phyloP scores from a whole-genome alignment of 179 eudicot genomes.

The Silene vulgaris region DNA sequence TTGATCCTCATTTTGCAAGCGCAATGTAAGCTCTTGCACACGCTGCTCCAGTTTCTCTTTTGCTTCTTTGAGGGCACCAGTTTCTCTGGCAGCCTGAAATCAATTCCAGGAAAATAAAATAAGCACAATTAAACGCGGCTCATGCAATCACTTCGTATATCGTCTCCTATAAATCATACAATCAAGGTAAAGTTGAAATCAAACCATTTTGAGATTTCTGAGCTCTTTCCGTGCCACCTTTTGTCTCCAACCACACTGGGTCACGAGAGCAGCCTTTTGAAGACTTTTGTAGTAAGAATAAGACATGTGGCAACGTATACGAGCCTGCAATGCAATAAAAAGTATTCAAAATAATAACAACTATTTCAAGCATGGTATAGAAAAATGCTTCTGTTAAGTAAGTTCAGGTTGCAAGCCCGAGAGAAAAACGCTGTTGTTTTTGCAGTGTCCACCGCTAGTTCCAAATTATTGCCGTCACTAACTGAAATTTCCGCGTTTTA shows the following conservation, averaged over 20 bases:
- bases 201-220: constrained; percentile 87
- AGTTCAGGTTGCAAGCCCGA: background rate
- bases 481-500: background rate
- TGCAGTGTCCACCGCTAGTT: background rate
- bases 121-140: constrained; percentile 13
- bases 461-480: background rate
- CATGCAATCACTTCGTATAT: background rate
- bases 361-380: constrained; percentile 1
- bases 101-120: background rate
- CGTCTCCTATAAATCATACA: background rate
- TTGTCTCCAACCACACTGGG: constrained; percentile 95
- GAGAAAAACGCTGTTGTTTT: constrained; percentile 5
- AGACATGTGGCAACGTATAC: constrained; percentile 57
- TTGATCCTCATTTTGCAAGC: constrained; percentile 90
- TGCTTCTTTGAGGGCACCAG: constrained; percentile 95
- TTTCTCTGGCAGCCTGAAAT: constrained; percentile 90
- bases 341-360: background rate
- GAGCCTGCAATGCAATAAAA: constrained; percentile 55
- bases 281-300: constrained; percentile 70
- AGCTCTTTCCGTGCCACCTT: constrained; percentile 86
- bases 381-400: background rate
- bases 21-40: constrained; percentile 99
- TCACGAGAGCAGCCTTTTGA: constrained; percentile 65
- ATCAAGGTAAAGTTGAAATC: constrained; percentile 20
- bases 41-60: constrained; percentile 97